Conservation (phyloP, 768 basidiomycete genomes). For the Hemileccinum impolitum region DNA sequence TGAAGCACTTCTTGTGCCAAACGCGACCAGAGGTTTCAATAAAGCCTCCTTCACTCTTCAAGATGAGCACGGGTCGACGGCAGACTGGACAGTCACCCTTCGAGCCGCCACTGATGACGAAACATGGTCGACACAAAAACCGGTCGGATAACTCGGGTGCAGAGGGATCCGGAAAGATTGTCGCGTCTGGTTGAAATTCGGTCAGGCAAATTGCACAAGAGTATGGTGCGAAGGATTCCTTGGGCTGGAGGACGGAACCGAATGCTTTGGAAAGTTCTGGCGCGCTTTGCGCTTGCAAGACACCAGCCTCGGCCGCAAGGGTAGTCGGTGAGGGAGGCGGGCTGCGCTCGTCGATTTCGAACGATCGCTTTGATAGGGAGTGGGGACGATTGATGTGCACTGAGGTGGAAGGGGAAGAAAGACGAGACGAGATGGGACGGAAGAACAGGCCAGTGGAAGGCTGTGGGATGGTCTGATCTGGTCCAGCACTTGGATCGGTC, state of each 20-base stretch:
- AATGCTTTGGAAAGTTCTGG: constrained; percentile 77
- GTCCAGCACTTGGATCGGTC: constrained; percentile 5
- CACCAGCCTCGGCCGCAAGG: constrained; percentile 53
- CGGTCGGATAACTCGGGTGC: constrained; percentile 31
- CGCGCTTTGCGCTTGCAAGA: constrained; percentile 57
- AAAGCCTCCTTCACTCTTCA: constrained; percentile 76
- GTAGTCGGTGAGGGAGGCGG: constrained; percentile 35
- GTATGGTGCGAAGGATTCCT: constrained; percentile 66
- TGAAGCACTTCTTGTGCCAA: constrained; percentile 84
- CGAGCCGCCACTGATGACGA: constrained; percentile 67
- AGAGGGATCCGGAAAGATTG: constrained; percentile 76
- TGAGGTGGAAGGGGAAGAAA: constrained; percentile 34
- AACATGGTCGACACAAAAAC: constrained; percentile 76
- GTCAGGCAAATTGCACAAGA: constrained; percentile 63
- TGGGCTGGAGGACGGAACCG: constrained; percentile 78
- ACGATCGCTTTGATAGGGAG: constrained; percentile 51
- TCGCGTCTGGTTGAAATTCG: constrained; percentile 75
- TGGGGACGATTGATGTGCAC: constrained; percentile 51
- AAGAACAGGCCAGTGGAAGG: constrained; percentile 43
- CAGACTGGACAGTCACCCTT: constrained; percentile 72
- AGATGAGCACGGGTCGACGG: constrained; percentile 63
- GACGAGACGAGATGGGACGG: constrained; percentile 40
- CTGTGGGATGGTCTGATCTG: constrained; percentile 1
- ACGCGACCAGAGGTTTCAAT: constrained; percentile 65
- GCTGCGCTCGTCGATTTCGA: constrained; percentile 18